Percentiles rank a stretch among this genome's conserved stretches.
Evolutionary conservation across 345 rosid genomes (phyloP).

Genomic region (Aquilaria yunnanensis): DNA sequence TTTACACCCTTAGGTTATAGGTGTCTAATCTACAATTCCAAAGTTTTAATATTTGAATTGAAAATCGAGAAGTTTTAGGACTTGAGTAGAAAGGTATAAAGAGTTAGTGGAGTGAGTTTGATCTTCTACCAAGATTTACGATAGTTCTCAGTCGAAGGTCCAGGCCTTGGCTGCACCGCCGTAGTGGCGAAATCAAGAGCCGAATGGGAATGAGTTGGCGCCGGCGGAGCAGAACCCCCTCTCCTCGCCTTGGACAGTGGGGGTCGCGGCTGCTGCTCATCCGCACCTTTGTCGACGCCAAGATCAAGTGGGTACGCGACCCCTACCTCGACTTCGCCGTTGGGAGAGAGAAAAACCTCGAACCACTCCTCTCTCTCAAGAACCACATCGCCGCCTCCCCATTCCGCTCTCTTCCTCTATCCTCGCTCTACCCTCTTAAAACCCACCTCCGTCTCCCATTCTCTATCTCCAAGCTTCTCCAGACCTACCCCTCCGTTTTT

Average conservation of each 20-base stretch:
- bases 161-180: background rate
- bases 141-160: background rate
- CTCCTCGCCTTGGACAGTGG: background rate
- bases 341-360: constrained; percentile 53
- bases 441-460: constrained; percentile 38
- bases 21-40: too few species aligned
- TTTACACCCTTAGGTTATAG: too few species aligned
- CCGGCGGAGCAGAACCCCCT: constrained; percentile 13
- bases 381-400: constrained; percentile 58
- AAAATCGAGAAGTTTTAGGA: too few species aligned
- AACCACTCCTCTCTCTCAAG: constrained; percentile 48
- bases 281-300: constrained; percentile 58
- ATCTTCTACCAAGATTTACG: too few species aligned
- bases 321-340: constrained; percentile 50
- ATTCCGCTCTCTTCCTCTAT: constrained; percentile 50
- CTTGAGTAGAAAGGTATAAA: too few species aligned
- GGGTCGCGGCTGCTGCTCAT: constrained; percentile 17
- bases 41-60: too few species aligned
- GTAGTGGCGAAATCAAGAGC: too few species aligned
- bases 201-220: too few species aligned
- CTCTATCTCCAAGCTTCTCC: constrained; percentile 35
- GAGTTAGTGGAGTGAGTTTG: too few species aligned
- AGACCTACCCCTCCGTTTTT: constrained; percentile 46
- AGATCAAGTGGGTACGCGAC: constrained; percentile 70
- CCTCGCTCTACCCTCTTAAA: constrained; percentile 55